Base-by-base conservation (phyloP, 305 asterid species). In the Rubia tinctorum region DNA sequence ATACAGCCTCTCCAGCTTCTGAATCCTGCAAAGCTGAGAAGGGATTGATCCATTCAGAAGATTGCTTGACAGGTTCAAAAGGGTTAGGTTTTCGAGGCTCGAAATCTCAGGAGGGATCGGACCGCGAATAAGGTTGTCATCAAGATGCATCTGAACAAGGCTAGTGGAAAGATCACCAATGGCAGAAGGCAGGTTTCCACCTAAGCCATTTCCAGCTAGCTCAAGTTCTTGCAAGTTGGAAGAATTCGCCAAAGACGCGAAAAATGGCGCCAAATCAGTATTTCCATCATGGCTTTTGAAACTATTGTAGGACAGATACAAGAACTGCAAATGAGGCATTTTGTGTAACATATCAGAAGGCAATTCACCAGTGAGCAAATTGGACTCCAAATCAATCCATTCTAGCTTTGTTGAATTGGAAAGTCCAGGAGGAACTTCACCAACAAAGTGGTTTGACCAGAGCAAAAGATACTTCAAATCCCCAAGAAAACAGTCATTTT, bases 351-450 rank as follows among this genome's bases (percentile, higher is more conserved):
- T 80, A 44, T 78, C 14, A 27, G 85, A 78, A 5, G 98, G 96
- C 14, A 93, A 74, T 67, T 88, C 96, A 1, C 97, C 98, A 8
- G 80, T 65, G 6, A 93, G 80, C 1, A 30, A 76, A 77, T 91
- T 93, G 42, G 85, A 75, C 77, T 86, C 98, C 56, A 93, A 14
- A 81, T 93, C 98, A 45, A 93, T 80, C 95, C 97, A 91, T 85
- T 88, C 86, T 7, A 91, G 87, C 34, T 77, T 86, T 1, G 96
- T 67, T 25, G 93, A 89, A 77, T 91, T 89, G 7, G 87, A 77
- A n/a, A 93, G 87, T 14, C 90, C 75, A 1, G 59, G 69, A 39
- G 98, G 98, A 39, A 89, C 83, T 56, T 85, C 77, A 0, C 97
- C 97, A 6, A 60, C 74, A 27, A 93, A 85, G 5, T 74, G 78